Percentiles rank a stretch among this genome's conserved stretches.
Conservation (phyloP, 2,329 filamentous ascomycete species). For the Cladosporium sp. region DNA sequence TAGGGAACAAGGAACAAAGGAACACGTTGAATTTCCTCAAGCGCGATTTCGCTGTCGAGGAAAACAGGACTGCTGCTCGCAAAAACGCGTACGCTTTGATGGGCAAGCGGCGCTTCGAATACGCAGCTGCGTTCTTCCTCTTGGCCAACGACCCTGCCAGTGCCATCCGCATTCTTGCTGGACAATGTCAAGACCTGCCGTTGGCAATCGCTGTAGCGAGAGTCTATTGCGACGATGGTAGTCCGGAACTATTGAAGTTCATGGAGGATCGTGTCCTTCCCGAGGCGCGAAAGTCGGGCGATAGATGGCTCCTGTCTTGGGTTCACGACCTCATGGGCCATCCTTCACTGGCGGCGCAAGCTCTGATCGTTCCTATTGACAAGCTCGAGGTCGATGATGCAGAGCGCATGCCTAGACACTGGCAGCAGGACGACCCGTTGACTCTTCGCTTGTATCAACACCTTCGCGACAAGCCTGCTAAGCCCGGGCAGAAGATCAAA, state of each 20-base stretch:
- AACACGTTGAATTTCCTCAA: conserved; percentile 74
- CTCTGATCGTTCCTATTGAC: conserved; percentile 67
- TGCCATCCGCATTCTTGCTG: conserved; percentile 80
- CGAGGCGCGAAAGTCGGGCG: conserved; percentile 72
- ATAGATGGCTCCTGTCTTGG: conserved; percentile 94
- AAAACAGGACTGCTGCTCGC: conserved; percentile 83
- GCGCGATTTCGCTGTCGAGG: conserved; percentile 85
- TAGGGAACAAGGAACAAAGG: conserved; percentile 79
- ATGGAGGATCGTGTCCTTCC: conserved; percentile 76
- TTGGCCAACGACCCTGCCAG: conserved; percentile 80
- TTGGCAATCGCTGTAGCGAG: conserved; percentile 84
- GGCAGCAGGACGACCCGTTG: conserved; percentile 81
- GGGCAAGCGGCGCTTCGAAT: conserved; percentile 86
- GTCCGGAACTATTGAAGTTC: conserved; percentile 67
- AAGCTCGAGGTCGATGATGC: conserved; percentile 50
- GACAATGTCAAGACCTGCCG: conserved; percentile 83
- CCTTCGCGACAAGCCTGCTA: conserved; percentile 66
- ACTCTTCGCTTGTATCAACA: conserved; percentile 84
- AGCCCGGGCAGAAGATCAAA: conserved; percentile 52
- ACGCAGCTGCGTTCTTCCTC: conserved; percentile 93
- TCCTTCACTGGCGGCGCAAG: conserved; percentile 77
- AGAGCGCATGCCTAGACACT: conserved; percentile 27
- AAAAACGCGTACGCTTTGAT: conserved; percentile 97
- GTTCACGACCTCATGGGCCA: conserved; percentile 87
- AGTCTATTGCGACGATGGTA: conserved; percentile 82